Conservation (phyloP, 306 rosid species). For the Sicyos baderoa region DNA sequence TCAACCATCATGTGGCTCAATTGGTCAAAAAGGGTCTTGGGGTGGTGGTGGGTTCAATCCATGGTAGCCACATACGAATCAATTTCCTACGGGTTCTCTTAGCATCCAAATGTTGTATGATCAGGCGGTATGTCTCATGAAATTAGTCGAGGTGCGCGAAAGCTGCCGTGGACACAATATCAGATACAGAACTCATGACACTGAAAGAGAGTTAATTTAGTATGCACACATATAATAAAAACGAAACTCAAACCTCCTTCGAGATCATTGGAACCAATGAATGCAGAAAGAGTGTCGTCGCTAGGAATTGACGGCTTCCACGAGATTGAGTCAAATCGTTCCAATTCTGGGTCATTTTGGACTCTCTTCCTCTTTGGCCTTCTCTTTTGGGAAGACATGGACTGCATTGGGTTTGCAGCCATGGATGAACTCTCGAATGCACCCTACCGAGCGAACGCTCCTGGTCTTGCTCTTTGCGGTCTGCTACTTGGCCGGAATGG, state of each 20-base stretch:
- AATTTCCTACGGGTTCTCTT: no score
- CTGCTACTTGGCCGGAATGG: no score
- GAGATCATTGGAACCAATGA: slow-evolving; percentile 59
- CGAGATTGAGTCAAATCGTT: slow-evolving; percentile 49
- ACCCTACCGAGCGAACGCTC: not conserved
- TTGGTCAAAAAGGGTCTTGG: no score
- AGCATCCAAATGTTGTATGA: no score
- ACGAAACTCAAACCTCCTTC: slow-evolving; percentile 60
- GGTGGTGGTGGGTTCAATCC: no score
- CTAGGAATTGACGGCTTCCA: slow-evolving; percentile 57
- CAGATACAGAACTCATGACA: not conserved
- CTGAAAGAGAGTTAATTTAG: not conserved
- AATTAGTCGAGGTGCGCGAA: no score
- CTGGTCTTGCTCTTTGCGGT: no score
- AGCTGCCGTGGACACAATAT: no score
- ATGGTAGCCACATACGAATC: no score
- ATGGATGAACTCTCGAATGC: not conserved
- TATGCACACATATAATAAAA: not conserved
- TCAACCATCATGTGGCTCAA: no score
- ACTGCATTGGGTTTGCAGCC: slow-evolving; percentile 11
- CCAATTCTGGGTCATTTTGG: slow-evolving; percentile 37
- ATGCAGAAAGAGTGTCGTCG: slow-evolving; percentile 38
- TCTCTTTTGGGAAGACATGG: slow-evolving; percentile 21
- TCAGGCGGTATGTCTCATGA: no score
- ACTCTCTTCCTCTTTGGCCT: slow-evolving; percentile 36